A percentile compares a stretch with the other conserved stretches of the same genome.
Conservation (phyloP, 1,284 basidiomycete genomes). For the Ganoderma meredithae region DNA sequence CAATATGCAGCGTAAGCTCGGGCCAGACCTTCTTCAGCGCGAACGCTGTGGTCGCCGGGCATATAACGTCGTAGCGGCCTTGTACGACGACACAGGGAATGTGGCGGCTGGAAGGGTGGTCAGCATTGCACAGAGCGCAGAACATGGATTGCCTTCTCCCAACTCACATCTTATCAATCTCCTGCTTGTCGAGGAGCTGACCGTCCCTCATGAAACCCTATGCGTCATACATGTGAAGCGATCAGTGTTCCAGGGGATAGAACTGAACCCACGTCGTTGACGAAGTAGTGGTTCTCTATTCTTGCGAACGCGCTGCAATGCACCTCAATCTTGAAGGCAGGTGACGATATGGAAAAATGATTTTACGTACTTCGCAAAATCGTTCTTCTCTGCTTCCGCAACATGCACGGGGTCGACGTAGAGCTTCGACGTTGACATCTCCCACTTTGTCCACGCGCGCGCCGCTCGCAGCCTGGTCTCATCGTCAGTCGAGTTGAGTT, state of each 20-base stretch:
- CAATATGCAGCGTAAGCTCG: slow-evolving; percentile 79
- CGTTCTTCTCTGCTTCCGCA: slow-evolving; percentile 74
- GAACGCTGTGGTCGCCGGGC: slow-evolving; percentile 82
- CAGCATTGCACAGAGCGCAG: neutral
- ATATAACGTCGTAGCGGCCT: slow-evolving; percentile 86
- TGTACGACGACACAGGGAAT: slow-evolving; percentile 89
- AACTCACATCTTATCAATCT: slow-evolving; percentile 89
- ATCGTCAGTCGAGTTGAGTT: slow-evolving; percentile 81
- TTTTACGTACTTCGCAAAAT: slow-evolving; percentile 74
- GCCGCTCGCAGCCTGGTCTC: slow-evolving; percentile 76
- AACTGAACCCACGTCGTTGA: slow-evolving; percentile 65
- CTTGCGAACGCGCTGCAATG: slow-evolving; percentile 79
- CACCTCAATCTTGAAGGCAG: neutral
- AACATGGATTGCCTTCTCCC: neutral
- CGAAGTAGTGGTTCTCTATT: slow-evolving; percentile 94
- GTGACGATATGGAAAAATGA: neutral
- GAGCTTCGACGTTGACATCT: slow-evolving; percentile 87
- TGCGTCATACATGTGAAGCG: neutral
- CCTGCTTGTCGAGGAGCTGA: slow-evolving; percentile 83
- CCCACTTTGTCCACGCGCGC: slow-evolving; percentile 90
- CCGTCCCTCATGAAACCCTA: slow-evolving; percentile 91
- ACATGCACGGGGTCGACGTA: slow-evolving; percentile 75
- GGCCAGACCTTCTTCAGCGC: slow-evolving; percentile 86
- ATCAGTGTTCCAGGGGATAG: slow-evolving; percentile 2
- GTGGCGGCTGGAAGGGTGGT: slow-evolving; percentile 63